Evolutionary conservation across 192 early-diverging fungal genomes (phyloP).

Genomic region (Coemansia reversa): DNA sequence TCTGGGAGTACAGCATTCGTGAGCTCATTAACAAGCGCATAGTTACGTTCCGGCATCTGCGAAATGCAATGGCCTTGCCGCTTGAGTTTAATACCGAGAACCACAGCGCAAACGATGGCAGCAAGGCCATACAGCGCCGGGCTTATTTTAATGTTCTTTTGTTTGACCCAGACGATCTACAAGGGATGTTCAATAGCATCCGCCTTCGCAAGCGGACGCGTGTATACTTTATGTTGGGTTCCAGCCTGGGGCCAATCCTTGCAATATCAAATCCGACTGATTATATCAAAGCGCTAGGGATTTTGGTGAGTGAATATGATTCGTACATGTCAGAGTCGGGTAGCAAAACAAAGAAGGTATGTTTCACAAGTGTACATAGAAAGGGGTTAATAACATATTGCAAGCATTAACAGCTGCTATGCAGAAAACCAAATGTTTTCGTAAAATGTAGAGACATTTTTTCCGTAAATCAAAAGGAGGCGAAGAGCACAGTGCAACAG

Average conservation of each 20-base stretch:
- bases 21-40: slow-evolving; percentile 55
- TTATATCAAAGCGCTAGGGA: slow-evolving; percentile 62
- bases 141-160: slow-evolving; percentile 52
- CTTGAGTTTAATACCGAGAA: slow-evolving; percentile 18
- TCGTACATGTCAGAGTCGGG: slow-evolving; percentile 49
- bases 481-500: slow-evolving; percentile 40
- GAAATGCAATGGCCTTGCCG: slow-evolving; percentile 45
- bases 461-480: slow-evolving; percentile 49
- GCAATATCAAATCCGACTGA: slow-evolving; percentile 63
- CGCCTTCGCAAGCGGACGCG: slow-evolving; percentile 55
- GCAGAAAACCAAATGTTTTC: background rate
- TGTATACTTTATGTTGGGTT: slow-evolving; percentile 65
- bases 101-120: background rate
- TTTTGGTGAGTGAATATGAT: slow-evolving; percentile 62
- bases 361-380: background rate
- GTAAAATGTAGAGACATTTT: slow-evolving; percentile 30
- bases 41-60: slow-evolving; percentile 54
- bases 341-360: slow-evolving; percentile 43
- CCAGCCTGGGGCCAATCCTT: slow-evolving; percentile 63
- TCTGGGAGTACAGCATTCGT: slow-evolving; percentile 54
- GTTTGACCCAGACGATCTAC: slow-evolving; percentile 47
- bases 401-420: background rate
- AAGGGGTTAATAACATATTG: too few relatives aligned
- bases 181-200: slow-evolving; percentile 50
- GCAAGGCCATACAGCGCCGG: slow-evolving; percentile 23